A percentile compares a stretch with the other conserved stretches of the same genome.
Conservation (phyloP, 2,329 filamentous ascomycete species). For the Tolypocladium ophioglossoides region DNA sequence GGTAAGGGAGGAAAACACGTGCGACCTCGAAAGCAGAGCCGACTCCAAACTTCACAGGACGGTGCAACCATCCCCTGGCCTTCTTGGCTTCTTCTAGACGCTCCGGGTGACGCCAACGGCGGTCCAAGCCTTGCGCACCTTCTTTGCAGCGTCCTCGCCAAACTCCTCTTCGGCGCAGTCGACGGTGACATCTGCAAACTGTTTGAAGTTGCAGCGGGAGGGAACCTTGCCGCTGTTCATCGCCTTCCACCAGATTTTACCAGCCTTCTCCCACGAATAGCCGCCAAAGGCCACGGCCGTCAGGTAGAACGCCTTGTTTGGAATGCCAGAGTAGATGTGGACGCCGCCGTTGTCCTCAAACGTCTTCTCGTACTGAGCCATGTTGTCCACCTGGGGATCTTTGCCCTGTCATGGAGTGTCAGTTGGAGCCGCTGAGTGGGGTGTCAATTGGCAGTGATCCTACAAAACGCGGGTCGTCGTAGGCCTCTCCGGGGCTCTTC, state of each 20-base stretch:
- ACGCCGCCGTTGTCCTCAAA: constrained; percentile 41
- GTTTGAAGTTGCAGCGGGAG: constrained; percentile 29
- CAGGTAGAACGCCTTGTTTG: constrained; percentile 46
- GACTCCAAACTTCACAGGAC: background rate
- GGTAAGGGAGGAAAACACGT: too few relatives aligned
- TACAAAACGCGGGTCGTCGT: constrained; percentile 38
- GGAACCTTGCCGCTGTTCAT: constrained; percentile 32
- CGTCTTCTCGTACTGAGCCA: constrained; percentile 29
- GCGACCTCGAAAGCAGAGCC: background rate
- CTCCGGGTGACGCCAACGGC: constrained; percentile 31
- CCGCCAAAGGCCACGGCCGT: constrained; percentile 36
- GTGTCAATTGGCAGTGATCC: constrained; percentile 10
- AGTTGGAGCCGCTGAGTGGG: background rate
- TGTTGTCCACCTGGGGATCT: constrained; percentile 40
- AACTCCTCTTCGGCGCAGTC: constrained; percentile 33
- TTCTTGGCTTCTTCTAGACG: constrained; percentile 6
- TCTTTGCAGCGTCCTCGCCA: constrained; percentile 28
- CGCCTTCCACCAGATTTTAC: constrained; percentile 41
- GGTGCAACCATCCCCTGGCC: background rate
- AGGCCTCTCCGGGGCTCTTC: constrained; percentile 42
- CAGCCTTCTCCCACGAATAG: constrained; percentile 42
- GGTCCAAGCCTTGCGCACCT: constrained; percentile 35
- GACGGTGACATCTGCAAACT: constrained; percentile 38
- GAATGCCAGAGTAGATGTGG: constrained; percentile 46
- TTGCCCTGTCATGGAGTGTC: constrained; percentile 26